Evolutionary conservation across 257 asterid species (phyloP), one percentile per base, ranked within the genome.

Genomic region (Solanum pimpinellifolium): DNA sequence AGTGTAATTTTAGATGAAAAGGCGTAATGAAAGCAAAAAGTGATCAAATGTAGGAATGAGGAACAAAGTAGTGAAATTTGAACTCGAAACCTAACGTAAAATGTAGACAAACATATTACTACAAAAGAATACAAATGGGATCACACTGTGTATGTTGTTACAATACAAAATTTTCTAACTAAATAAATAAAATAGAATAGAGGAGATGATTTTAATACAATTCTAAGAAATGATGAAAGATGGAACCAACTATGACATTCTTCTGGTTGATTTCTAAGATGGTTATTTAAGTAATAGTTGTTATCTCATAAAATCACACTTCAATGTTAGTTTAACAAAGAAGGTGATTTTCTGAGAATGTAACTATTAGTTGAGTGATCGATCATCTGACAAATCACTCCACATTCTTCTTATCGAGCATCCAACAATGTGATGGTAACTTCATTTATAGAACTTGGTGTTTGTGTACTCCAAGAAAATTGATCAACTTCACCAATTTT

Each of bases 371-470:
- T 62, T 62, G 70, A 62, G 1, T n/a, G 15, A 62, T 4, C 16
- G 15, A 62, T 4, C 16, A 62, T 62, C 3, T 62, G 2, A 62
- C 2, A 62, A 62, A 62, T 62, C 27, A 60, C 14, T 59, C 4
- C 83, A 76, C 6, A 77, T 25, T 15, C 33, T 33, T 23, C 86
- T 33, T 69, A 87, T 60, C 90, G 39, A 74, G 90, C 88, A 39
- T 88, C 73, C 75, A 88, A 39, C 56, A 84, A 20, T 68, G 90
- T 77, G 27, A 88, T 80, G 62, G 88, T 88, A 33, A 85, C 31
- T 42, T 68, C 88, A 27, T 88, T 85, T 21, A 69, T 70, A 60
- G 88, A 76, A 88, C 86, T 62, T 2, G 83, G 77, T 29, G 82
- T 85, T 21, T 85, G 83, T 72, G 83, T 72, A 47, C 83, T 85